Base-by-base conservation (phyloP, 2,329 filamentous ascomycete genomes). In the Nigrospora sphaerica region DNA sequence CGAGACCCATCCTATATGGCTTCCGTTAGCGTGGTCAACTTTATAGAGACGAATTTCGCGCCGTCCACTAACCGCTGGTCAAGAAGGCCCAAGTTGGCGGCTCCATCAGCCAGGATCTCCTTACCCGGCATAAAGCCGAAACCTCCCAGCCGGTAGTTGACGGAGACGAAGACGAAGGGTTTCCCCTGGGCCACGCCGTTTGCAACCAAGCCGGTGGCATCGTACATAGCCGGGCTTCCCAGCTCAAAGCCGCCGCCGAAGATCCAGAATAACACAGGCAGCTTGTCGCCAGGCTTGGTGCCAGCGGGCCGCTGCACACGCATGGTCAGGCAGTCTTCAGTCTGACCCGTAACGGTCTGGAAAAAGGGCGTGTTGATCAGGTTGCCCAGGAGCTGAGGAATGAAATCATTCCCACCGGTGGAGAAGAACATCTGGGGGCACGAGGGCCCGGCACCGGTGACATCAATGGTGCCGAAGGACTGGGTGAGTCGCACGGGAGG, bases 101-200 rank as follows among this genome's bases (percentile, higher is more conserved):
- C 75, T 2, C 85, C 84, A 50, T 88, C 84, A 5, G 72, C 70
- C 4, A 83, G 68, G 38, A 89, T 73, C 61, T 89, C 84, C 44
- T 76, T 76, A 7, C 85, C 85, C 0, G 80, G 75, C 60, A 90
- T 59, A 65, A 89, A 90, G 0, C 86, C 87, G 50, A 89, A 90
- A 0, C 81, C 85, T 9, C 78, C 84, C 1, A 87, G 70, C 2
- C 86, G 82, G 65, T 95, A 91, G 66, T 90, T 91, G 58, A 91
- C 80, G 0, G 83, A 77, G 0, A 92, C 86, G 45, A 83, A 87
- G 40, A 95, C 67, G 51, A 92, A 81, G 0, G 84, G 82, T 64
- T 86, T 79, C 32, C 72, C 72, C 45, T 62, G 62, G 3, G 58
- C 49, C 34, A 78, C 59, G 3, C 71, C 76, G 14, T 69, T 67